Evolutionary conservation across 352 stramenopile genomes (phyloP).

Genomic region (Pythium coloratum): DNA sequence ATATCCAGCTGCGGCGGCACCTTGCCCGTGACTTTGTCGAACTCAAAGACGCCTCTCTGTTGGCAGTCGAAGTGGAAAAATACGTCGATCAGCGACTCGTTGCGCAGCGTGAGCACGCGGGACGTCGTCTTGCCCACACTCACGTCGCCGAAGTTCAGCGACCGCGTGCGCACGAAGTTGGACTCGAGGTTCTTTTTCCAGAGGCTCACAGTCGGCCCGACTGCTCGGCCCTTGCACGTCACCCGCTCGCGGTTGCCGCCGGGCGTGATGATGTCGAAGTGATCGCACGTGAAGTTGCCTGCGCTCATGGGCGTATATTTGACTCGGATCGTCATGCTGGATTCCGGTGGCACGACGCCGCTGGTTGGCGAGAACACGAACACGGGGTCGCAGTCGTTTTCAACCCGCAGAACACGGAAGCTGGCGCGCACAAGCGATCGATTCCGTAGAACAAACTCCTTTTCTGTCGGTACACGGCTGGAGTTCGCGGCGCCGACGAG

Average conservation of each 20-base stretch:
- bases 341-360: conserved; percentile 77
- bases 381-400: conserved; percentile 83
- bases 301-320: conserved; percentile 78
- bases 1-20: conserved; percentile 80
- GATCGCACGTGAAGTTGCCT: conserved; percentile 89
- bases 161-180: conserved; percentile 70
- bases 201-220: conserved; percentile 64
- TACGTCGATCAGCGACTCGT: conserved; percentile 71
- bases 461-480: conserved; percentile 49
- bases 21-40: conserved; percentile 71
- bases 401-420: conserved; percentile 71
- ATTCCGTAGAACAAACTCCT: conserved; percentile 88
- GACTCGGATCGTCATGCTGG: conserved; percentile 65
- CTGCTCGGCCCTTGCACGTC: conserved; percentile 64
- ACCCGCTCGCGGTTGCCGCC: conserved; percentile 84
- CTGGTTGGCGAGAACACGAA: conserved; percentile 79
- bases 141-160: conserved; percentile 91
- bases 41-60: conserved; percentile 78
- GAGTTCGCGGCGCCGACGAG: conserved; percentile 60
- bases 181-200: conserved; percentile 82
- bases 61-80: conserved; percentile 83
- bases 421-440: conserved; percentile 88
- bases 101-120: conserved; percentile 82
- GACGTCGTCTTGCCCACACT: conserved; percentile 52
- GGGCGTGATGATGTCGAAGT: conserved; percentile 89